Evolutionary conservation across 345 rosid genomes (phyloP), one percentile per base, ranked within the genome.

Genomic region (Draba incana): DNA sequence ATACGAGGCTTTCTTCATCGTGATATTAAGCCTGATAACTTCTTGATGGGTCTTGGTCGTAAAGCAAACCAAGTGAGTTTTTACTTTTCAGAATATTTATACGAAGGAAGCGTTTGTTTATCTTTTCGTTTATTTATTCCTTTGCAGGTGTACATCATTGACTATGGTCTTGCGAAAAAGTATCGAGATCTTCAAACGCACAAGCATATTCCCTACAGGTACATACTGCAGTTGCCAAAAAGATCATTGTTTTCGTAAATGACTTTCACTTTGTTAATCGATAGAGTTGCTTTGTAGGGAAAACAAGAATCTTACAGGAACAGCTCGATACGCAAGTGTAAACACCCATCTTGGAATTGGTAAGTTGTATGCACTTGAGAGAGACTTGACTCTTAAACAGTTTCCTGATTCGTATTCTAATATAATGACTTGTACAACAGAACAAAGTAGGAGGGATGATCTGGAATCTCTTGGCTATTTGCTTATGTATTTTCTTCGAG

Each of bases 371-470:
- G 63, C 20, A 43, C 25, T 27, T 57, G 24, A 47, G 56, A 71
- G 75, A 71, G 75, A 55, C 64, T 46, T 55, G 58, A 2, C 64
- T 24, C 25, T 6, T 31, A 39, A 49, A 52, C 30, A 39, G 13
- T 53, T 57, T 58, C 56, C 60, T 67, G 6, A 16, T 23, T 33
- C 4, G 2, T 33, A 31, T 16, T 12, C 10, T 52, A 10, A 50
- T 50, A 59, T 11, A 27, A 51, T 7, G 3, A 50, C 62, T 56
- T n/a, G 16, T 56, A 62, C 70, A 20, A 69, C 90, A 94, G 99
- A 94, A 69, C 99, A 94, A 86, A 94, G 99, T 82, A 84, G 99
- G 75, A 84, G 99, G 75, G 99, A 93, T 83, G 97, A 91, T 86
- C 86, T 94, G 77, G 99, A 93, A 66, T 94, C 97, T 64, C 97